Percentiles rank a stretch among this genome's conserved stretches.
Conservation (phyloP, 2,329 filamentous ascomycete species). For the Xenoacremonium recifei region DNA sequence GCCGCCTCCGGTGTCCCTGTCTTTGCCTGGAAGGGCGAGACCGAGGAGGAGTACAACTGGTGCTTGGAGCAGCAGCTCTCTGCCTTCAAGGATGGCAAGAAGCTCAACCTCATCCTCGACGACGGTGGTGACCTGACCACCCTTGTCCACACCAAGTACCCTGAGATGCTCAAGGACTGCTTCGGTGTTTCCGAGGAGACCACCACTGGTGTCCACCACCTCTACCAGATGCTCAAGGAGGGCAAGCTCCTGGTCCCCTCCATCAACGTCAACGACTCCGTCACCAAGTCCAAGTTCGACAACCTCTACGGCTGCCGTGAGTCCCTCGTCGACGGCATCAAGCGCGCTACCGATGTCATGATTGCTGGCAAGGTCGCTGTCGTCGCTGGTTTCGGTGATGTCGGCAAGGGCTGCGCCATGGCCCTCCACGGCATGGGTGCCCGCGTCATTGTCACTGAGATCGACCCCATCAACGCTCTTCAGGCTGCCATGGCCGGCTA, state of each 20-base stretch:
- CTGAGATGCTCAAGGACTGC: conserved; percentile 97
- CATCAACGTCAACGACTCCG: conserved; percentile 99
- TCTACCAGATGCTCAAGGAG: conserved; percentile 97
- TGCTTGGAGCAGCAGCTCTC: conserved; percentile 97
- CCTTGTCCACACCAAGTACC: conserved; percentile 97
- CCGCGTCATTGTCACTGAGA: conserved; percentile 92
- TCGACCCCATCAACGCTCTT: conserved; percentile 99
- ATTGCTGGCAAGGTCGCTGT: conserved; percentile 98
- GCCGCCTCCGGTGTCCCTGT: conserved; percentile 91
- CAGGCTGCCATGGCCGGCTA: conserved; percentile 97
- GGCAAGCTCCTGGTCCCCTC: conserved; percentile 85
- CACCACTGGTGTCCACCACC: conserved; percentile 98
- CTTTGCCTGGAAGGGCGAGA: conserved; percentile 80
- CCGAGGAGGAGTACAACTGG: conserved; percentile 99
- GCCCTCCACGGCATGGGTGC: conserved; percentile 97
- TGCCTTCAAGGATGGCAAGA: conserved; percentile 95
- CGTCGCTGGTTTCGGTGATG: conserved; percentile 97
- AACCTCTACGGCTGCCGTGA: conserved; percentile 99
- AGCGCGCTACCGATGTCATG: conserved; percentile 99
- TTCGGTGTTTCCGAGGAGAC: conserved; percentile 99
- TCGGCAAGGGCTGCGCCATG: conserved; percentile 97
- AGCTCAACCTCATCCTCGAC: conserved; percentile 98
- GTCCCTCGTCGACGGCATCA: conserved; percentile 98
- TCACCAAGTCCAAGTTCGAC: conserved; percentile 99
- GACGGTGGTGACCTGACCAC: conserved; percentile 96